Percentiles rank a stretch among this genome's conserved stretches.
Conservation (phyloP, 495 filamentous ascomycete genomes). For the Aspergillus leporis region DNA sequence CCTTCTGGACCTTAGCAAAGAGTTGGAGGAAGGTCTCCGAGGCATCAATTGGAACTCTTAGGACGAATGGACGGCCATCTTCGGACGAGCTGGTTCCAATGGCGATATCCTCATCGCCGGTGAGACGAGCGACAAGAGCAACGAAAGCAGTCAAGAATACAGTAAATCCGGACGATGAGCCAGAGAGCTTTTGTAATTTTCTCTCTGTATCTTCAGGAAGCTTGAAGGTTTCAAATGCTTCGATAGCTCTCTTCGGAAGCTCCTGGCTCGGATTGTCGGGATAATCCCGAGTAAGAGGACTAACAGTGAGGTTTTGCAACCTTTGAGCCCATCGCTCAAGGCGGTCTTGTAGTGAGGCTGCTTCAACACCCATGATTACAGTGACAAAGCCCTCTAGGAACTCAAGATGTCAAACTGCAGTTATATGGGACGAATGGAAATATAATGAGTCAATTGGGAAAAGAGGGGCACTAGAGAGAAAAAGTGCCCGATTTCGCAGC, state of each 20-base stretch:
- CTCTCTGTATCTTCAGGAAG: constrained; percentile 37
- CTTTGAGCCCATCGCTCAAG: constrained; percentile 51
- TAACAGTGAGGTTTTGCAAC: constrained; percentile 49
- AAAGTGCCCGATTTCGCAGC: constrained; percentile 25
- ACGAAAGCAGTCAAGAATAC: constrained; percentile 49
- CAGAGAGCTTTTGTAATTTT: constrained; percentile 44
- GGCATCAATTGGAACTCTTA: constrained; percentile 42
- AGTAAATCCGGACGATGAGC: constrained; percentile 44
- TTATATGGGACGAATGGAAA: constrained; percentile 8
- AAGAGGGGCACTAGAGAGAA: constrained; percentile 15
- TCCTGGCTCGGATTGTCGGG: constrained; percentile 41
- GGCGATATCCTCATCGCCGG: constrained; percentile 55
- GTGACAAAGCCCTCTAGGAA: constrained; percentile 18
- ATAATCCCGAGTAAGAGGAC: constrained; percentile 53
- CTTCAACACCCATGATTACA: constrained; percentile 42
- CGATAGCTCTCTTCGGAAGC: constrained; percentile 41
- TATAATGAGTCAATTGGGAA: not conserved
- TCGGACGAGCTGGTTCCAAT: constrained; percentile 47
- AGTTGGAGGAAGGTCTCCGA: constrained; percentile 45
- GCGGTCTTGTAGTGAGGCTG: constrained; percentile 41
- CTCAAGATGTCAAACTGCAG: constrained; percentile 13
- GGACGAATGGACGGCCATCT: constrained; percentile 50
- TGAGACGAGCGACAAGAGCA: constrained; percentile 49
- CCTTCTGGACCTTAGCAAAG: constrained; percentile 48
- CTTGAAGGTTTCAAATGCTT: constrained; percentile 49